phyloP scores from a whole-genome alignment of 2,329 filamentous ascomycete species.

The Penicillium digitatum region DNA sequence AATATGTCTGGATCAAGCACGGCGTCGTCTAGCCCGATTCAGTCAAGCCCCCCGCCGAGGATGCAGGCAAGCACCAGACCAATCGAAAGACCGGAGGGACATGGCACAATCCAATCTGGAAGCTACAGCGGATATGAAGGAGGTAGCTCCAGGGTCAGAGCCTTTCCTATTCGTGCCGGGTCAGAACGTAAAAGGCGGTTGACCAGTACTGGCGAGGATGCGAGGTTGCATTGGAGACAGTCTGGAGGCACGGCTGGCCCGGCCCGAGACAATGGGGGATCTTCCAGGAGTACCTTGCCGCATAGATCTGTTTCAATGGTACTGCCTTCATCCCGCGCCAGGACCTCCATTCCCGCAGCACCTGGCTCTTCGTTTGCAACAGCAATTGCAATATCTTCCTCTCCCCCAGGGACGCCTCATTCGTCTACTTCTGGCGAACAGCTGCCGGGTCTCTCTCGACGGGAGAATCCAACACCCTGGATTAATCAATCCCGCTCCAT shows the following conservation, averaged over 20 bases:
- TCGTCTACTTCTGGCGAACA: constrained; percentile 1
- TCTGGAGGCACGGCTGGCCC: constrained; percentile 5
- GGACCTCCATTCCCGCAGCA: constrained; percentile 2
- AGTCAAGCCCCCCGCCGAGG: background rate
- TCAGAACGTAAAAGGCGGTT: constrained; percentile 44
- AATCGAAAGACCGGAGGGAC: background rate
- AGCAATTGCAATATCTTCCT: constrained; percentile 34
- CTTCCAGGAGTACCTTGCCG: constrained; percentile 18
- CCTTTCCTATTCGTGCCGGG: background rate
- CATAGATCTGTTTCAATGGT: constrained; percentile 25
- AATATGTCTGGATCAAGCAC: constrained; percentile 11
- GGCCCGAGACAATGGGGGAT: constrained; percentile 1
- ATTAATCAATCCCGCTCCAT: constrained; percentile 7
- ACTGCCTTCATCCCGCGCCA: constrained; percentile 15
- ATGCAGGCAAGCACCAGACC: background rate
- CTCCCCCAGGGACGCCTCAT: constrained; percentile 19
- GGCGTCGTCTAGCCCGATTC: constrained; percentile 2
- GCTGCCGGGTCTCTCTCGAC: background rate
- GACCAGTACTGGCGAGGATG: constrained; percentile 35
- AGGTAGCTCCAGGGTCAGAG: background rate
- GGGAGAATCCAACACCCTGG: constrained; percentile 1
- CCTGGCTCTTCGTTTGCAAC: constrained; percentile 32
- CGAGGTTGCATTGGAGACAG: background rate
- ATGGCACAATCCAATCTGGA: background rate
- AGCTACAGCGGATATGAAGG: background rate